Percentiles rank a stretch among this genome's conserved stretches.
These are phyloP conservation scores for Fusarium globosum DNA, from an alignment of 2,329 filamentous ascomycete species.

Conservation along the genomic window DNA sequence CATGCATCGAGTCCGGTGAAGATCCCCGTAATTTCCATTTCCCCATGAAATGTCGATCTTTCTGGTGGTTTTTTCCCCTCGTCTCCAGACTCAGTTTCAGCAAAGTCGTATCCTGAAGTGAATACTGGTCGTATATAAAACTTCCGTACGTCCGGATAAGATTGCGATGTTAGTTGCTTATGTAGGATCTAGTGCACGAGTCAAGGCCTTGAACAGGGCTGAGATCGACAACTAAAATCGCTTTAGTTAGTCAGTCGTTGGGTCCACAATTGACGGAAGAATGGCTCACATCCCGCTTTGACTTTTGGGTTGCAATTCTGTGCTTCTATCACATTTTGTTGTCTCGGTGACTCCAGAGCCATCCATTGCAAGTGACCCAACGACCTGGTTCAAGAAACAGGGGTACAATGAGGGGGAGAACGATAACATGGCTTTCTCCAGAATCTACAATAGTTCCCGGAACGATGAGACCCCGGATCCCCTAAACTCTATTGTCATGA, in stretches of 20 bases:
- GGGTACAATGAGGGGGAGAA: neutral
- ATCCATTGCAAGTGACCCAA: neutral
- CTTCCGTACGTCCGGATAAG: constrained; percentile 4
- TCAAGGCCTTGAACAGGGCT: constrained; percentile 6
- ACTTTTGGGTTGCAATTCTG: constrained; percentile 1
- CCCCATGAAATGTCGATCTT: neutral
- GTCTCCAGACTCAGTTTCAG: neutral
- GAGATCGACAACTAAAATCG: constrained; percentile 13
- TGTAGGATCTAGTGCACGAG: constrained; percentile 3
- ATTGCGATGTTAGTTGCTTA: neutral
- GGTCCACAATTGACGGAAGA: neutral
- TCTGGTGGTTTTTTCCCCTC: neutral
- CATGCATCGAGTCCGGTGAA: neutral
- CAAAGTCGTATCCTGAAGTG: neutral
- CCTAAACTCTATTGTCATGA: neutral
- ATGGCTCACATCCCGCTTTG: neutral
- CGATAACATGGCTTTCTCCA: neutral
- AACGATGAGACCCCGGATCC: neutral
- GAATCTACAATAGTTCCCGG: neutral
- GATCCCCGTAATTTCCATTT: neutral
- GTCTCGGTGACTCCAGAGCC: neutral
- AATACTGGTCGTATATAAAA: neutral
- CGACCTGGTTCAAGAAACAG: neutral
- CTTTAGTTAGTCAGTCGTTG: neutral
- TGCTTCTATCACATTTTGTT: constrained; percentile 1